Percentiles rank a stretch among this genome's conserved stretches.
These are phyloP conservation scores for Leucocoprinus leucothites DNA, from an alignment of 768 basidiomycete species.

Conservation along the genomic window DNA sequence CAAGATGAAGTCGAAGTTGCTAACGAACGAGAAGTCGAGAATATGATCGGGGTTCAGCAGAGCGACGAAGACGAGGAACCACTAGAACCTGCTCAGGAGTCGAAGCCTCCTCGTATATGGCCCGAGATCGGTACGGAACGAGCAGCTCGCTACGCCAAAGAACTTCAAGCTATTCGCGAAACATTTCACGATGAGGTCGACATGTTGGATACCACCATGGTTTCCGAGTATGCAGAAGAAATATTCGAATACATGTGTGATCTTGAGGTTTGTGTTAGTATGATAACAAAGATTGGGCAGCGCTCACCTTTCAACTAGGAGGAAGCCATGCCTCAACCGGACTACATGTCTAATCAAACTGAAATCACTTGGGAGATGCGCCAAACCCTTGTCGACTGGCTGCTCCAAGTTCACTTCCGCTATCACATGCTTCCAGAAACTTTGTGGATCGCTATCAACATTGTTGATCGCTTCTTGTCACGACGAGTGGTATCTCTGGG, in stretches of 20 bases:
- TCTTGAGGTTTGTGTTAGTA: constrained; percentile 62
- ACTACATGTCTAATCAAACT: constrained; percentile 91
- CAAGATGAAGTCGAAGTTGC: constrained; percentile 42
- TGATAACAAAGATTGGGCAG: background rate
- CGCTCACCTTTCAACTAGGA: constrained; percentile 46
- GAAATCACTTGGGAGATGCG: constrained; percentile 96
- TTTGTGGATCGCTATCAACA: constrained; percentile 98
- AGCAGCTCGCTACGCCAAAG: constrained; percentile 51
- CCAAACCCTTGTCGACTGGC: constrained; percentile 96
- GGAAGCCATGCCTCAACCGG: constrained; percentile 83
- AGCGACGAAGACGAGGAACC: constrained; percentile 39
- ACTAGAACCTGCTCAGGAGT: constrained; percentile 21
- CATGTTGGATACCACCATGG: constrained; percentile 88
- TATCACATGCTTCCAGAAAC: constrained; percentile 99
- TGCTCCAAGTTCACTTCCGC: constrained; percentile 93
- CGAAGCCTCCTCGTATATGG: constrained; percentile 56
- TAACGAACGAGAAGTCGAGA: constrained; percentile 57
- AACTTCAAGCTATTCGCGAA: constrained; percentile 68
- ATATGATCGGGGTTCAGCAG: constrained; percentile 57
- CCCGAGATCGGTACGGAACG: constrained; percentile 70
- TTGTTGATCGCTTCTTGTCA: constrained; percentile 90
- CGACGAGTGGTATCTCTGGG: constrained; percentile 83
- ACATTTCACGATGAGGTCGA: constrained; percentile 69
- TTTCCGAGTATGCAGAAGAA: constrained; percentile 97
- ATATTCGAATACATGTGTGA: constrained; percentile 96